Conservation (phyloP, 257 asterid species). For the Coffea canephora region DNA sequence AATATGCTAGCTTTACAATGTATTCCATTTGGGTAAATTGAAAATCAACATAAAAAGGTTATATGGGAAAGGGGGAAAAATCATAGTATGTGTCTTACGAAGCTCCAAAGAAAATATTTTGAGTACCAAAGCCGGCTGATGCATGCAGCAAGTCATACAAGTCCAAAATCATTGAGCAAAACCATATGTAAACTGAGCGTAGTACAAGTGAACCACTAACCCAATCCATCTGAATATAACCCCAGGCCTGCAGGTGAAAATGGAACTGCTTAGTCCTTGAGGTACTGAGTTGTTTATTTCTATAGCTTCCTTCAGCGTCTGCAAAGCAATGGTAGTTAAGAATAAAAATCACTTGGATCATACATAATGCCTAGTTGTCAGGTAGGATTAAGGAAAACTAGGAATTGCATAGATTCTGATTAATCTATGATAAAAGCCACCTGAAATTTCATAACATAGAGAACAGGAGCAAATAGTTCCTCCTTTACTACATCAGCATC, state of each 20-base stretch:
- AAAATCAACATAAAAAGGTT: no score
- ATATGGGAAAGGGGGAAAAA: neutral
- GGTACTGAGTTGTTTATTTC: constrained; percentile 94
- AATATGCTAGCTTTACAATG: neutral
- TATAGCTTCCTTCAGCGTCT: constrained; percentile 89
- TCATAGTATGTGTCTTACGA: neutral
- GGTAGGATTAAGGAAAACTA: neutral
- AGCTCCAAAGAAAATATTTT: neutral
- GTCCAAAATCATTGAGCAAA: neutral
- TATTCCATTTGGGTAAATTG: neutral
- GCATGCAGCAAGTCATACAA: neutral
- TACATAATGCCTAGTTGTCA: neutral
- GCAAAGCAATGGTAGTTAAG: constrained; percentile 25
- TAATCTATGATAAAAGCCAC: constrained; percentile 27
- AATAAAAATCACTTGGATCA: constrained; percentile 12
- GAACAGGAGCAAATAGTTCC: constrained; percentile 97
- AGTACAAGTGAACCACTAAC: constrained; percentile 42
- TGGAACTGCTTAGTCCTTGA: constrained; percentile 98
- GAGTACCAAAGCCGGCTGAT: neutral
- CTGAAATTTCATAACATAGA: constrained; percentile 91
- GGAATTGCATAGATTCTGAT: neutral
- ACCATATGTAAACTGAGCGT: neutral
- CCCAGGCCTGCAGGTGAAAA: constrained; percentile 85
- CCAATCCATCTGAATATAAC: constrained; percentile 91
- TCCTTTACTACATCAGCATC: constrained; percentile 76